These are phyloP conservation scores for Coccomyxa sp. DNA, from an alignment of 139 green algal genomes.

Conservation along the genomic window DNA sequence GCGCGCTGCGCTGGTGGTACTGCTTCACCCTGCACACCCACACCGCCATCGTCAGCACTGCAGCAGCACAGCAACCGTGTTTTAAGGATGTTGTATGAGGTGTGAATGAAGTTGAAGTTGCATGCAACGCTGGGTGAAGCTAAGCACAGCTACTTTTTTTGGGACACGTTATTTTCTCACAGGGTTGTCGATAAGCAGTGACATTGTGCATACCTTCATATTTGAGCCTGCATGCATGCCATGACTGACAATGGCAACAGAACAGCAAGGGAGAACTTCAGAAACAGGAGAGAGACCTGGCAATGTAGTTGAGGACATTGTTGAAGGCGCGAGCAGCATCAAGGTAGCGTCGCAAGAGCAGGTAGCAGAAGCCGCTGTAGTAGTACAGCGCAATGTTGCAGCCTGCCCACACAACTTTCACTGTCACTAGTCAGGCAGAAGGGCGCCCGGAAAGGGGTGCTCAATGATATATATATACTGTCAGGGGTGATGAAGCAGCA, in stretches of 20 bases:
- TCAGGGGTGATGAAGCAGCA: no score
- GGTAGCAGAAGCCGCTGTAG: slow-evolving; percentile 88
- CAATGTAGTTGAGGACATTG: slow-evolving; percentile 80
- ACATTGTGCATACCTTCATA: no score
- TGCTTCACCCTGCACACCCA: slow-evolving; percentile 57
- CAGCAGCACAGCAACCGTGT: background rate
- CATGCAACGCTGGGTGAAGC: no score
- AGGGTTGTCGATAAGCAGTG: no score
- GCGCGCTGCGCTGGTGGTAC: slow-evolving; percentile 53
- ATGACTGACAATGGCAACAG: no score
- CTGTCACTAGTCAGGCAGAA: background rate
- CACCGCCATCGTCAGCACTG: background rate
- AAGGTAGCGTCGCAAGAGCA: slow-evolving; percentile 85
- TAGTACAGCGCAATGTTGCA: slow-evolving; percentile 92
- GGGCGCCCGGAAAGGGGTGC: no score
- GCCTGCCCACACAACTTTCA: slow-evolving; percentile 17
- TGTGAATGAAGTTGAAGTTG: no score
- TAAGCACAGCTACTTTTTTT: no score
- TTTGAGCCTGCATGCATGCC: no score
- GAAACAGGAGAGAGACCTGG: slow-evolving; percentile 10
- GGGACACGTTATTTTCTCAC: no score
- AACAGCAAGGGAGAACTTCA: background rate
- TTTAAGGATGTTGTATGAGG: no score
- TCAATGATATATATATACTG: no score
- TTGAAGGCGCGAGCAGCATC: slow-evolving; percentile 88